Base-by-base conservation (phyloP, 352 stramenopile species). In the Phytophthora colocasiae region DNA sequence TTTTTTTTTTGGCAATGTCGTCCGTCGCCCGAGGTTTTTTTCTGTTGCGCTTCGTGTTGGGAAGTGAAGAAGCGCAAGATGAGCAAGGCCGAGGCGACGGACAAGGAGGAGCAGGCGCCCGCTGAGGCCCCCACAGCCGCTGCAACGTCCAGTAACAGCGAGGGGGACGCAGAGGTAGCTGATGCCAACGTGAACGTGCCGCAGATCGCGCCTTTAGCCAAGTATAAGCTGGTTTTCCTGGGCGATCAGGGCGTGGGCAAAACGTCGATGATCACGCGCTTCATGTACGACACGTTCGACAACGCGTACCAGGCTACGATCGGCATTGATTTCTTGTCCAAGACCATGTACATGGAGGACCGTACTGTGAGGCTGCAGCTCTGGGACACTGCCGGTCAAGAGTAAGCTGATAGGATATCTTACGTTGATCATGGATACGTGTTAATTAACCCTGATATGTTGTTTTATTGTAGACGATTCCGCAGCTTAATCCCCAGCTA, bases 281-380 rank as follows among this genome's bases (percentile, higher is more conserved):
- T 99, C 78, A 99, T 99, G 91, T 98, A 98, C 78, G 95, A 98
- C 80, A 98, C 89, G 48, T 99, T 99, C 71, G 95, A 98, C 81
- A 98, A 97, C 71, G 95, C 96, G 66, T 98, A 98, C 79, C 94
- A 99, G 77, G 97, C 98, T 44, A 99, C 98, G 2, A 99, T 99
- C 73, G 98, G 98, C 46, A 99, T 99, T 72, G 98, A 99, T 76
- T 99, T 99, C 59, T 76, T 99, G 19, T 99, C 96, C 64, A 99
- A 99, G 83, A 99, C 98, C 40, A 98, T 99, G 93, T 98, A 98
- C 69, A 89, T 98, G 78, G 92, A 99, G 75, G 97, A 99, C 73
- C 92, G 97, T 56, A 99, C 98, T 1, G 97, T 99, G 55, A 89
- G 98, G 31, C 83, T 99, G 60, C 98, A 99, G 83, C 89, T 99